Evolutionary conservation across 371 early-diverging fungal species (phyloP).

Genomic region (Circinella umbellata): DNA sequence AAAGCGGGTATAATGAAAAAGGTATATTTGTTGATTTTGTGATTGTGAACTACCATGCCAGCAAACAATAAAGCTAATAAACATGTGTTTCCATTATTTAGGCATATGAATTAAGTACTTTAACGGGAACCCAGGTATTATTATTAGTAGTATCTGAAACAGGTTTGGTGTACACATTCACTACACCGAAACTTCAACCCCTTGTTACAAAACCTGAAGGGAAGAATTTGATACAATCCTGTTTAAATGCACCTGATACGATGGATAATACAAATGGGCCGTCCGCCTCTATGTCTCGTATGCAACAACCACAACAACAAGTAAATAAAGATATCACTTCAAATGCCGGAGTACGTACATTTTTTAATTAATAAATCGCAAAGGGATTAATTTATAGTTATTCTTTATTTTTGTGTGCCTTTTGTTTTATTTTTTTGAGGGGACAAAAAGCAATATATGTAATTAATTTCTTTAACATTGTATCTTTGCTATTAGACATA

Average conservation of each 20-base stretch:
- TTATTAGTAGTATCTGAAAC: slow-evolving; percentile 97
- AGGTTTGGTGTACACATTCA: slow-evolving; percentile 98
- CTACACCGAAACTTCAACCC: slow-evolving; percentile 96
- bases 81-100: slow-evolving; percentile 22
- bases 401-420: no score
- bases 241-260: slow-evolving; percentile 86
- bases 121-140: slow-evolving; percentile 98
- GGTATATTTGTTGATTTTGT: slow-evolving; percentile 37
- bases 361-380: no score
- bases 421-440: no score
- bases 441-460: no score
- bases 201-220: slow-evolving; percentile 95
- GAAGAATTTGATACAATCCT: slow-evolving; percentile 93
- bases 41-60: no score
- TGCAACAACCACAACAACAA: not conserved
- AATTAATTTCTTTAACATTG: no score
- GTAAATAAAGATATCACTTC: not conserved
- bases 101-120: slow-evolving; percentile 96
- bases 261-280: not conserved
- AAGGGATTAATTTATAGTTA: no score
- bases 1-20: slow-evolving; percentile 99
- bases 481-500: not conserved
- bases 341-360: slow-evolving; percentile 1
- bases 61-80: no score
- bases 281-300: not conserved